Conservation (phyloP, 805 yeast species). For the Spathaspora boniae region DNA sequence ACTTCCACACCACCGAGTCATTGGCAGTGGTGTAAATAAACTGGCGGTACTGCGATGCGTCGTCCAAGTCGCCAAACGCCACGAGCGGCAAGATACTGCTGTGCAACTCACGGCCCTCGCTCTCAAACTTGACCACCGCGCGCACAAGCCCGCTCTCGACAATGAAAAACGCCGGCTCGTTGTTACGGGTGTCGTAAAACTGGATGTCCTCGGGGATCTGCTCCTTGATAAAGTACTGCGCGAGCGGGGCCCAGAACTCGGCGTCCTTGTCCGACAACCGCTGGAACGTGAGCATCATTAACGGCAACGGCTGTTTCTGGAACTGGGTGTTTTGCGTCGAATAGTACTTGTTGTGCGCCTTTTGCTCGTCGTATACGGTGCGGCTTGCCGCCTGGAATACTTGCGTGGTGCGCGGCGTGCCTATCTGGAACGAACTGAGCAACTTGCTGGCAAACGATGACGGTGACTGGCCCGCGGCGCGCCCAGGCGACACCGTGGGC, state of each 20-base stretch:
- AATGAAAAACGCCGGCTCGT: slow-evolving; percentile 51
- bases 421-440: slow-evolving; percentile 4
- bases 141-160: slow-evolving; percentile 48
- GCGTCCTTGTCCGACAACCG: slow-evolving; percentile 49
- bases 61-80: slow-evolving; percentile 58
- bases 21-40: slow-evolving; percentile 53
- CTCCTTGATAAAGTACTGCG: slow-evolving; percentile 49
- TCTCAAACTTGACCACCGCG: slow-evolving; percentile 36
- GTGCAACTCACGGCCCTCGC: slow-evolving; percentile 32
- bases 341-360: slow-evolving; percentile 46
- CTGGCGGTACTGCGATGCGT: slow-evolving; percentile 37
- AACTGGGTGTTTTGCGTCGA: slow-evolving; percentile 33
- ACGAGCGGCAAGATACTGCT: slow-evolving; percentile 64
- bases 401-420: slow-evolving; percentile 52
- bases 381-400: slow-evolving; percentile 51
- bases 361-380: slow-evolving; percentile 40
- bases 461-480: not conserved
- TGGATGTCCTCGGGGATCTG: slow-evolving; percentile 43
- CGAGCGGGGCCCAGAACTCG: slow-evolving; percentile 62
- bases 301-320: slow-evolving; percentile 56
- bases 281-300: slow-evolving; percentile 61
- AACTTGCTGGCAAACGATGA: slow-evolving; percentile 4
- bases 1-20: slow-evolving; percentile 66
- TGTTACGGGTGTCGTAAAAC: slow-evolving; percentile 43
- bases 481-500: not conserved